Evolutionary conservation across 1,139 yeast genomes (phyloP), one percentile per base, ranked within the genome.

Genomic region (Yamadazyma kanchanaburiensis): DNA sequence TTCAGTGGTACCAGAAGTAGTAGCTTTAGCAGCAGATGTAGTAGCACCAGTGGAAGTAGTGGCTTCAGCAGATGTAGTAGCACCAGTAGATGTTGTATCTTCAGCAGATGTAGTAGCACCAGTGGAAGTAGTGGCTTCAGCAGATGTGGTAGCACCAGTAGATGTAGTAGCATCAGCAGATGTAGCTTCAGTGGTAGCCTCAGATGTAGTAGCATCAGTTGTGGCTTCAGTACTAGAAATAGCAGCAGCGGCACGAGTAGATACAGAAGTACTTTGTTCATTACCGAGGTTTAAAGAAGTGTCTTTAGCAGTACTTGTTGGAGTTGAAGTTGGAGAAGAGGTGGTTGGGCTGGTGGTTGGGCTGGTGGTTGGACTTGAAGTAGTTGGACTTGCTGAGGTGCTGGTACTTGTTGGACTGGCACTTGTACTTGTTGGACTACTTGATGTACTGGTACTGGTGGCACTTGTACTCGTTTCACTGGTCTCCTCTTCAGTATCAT

Each of bases 11-110:
- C n/a, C 24, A 5, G 24, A 22, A 22, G 31, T 24, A 15, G 16
- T 21, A 12, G 31, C 19, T 14, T 19, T n/a, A 18, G 30, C 17
- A 21, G 24, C 12, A 11, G 23, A 6, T 12, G 7, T 11, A 21
- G 12, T 12, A 21, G n/a, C 23, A 21, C 11, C n/a, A 11, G 23
- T 8, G 11, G 23, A 17, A 17, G 11, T 6, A 11, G 26, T 15
- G 16, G 15, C 15, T 22, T 25, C 12, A n/a, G 7, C 23, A 8
- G 7, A 22, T 9, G 43, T 24, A 20, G 37, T 13, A 25, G 33
- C 27, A 15, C n/a, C 6, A 12, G 28, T 8, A 19, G 19, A n/a
- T 15, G 29, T 27, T 10, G 6, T 12, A n/a, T n/a, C 21, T n/a
- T 26, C 13, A 8, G 10, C 9, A 12, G 24, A 9, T 15, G 12